Evolutionary conservation across 2,329 filamentous ascomycete genomes (phyloP), one percentile per base, ranked within the genome.

Genomic region (Verticillium nubilum): DNA sequence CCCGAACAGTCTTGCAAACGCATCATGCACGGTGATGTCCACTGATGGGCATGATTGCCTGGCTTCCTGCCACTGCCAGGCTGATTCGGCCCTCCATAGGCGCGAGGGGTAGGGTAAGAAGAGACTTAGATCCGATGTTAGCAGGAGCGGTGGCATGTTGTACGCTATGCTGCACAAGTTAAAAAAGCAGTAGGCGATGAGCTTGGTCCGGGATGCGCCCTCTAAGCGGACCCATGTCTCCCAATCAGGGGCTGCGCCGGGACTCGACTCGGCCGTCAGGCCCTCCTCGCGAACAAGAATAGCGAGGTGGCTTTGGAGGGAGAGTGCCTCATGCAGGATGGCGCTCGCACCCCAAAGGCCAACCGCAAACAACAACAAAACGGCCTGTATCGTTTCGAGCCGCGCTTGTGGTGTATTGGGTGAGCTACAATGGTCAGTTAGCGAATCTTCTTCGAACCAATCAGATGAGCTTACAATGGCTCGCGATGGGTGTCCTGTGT

Each of bases 371-470:
- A 87, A 77, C 1, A 89, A 69, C 0, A 89, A 71, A 1, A 89
- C 76, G 3, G 86, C 82, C 65, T 89, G 86, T 2, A 87, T 87
- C 0, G 85, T 89, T 67, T 89, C 86, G 52, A 89, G 76, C 0
- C 83, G 76, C 2, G 83, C 79, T 65, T 84, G 81, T 0, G 82
- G 81, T 0, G 82, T 85, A 60, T 86, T 88, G 1, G 82, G 79
- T 13, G 82, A 83, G 66, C 83, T 85, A 31, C 6, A 42, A 4
- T 3, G 29, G 47, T 54, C 28, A 54, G 31, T 5, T 28, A 27
- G 2, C 5, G 26, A 23, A 56, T 10, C 23, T 9, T 25, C 2
- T 5, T 3, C 26, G 15, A 26, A 13, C 19, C 7, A n/a, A 13
- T 52, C 7, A 5, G 4, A 10, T 6, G 2, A 17, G 72, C 82